phyloP scores from a whole-genome alignment of 495 filamentous ascomycete genomes.

The Evernia prunastri region DNA sequence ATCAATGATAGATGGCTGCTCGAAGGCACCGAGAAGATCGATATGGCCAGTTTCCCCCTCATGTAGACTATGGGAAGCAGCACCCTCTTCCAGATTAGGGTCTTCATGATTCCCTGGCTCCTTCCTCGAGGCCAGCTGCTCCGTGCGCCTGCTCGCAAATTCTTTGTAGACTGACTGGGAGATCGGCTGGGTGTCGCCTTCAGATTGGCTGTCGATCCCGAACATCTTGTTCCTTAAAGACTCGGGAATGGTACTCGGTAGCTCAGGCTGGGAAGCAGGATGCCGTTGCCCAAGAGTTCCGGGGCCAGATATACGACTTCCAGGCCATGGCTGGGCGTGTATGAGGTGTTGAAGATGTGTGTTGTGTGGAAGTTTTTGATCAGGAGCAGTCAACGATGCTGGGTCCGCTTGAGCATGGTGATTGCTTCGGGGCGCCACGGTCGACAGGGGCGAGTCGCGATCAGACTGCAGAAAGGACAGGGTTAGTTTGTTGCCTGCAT shows the following conservation, averaged over 20 bases:
- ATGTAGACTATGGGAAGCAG: conserved; percentile 37
- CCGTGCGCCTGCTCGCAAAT: conserved; percentile 36
- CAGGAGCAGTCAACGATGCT: background rate
- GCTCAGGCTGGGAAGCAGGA: conserved; percentile 18
- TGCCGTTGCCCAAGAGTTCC: background rate
- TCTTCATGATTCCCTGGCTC: conserved; percentile 19
- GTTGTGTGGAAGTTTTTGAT: background rate
- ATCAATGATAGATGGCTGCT: conserved; percentile 21
- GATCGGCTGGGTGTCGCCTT: conserved; percentile 47
- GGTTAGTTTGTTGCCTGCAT: conserved; percentile 24
- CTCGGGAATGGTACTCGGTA: conserved; percentile 25
- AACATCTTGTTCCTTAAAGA: conserved; percentile 23
- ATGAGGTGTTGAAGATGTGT: background rate
- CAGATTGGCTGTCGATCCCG: conserved; percentile 17
- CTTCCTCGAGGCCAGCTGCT: conserved; percentile 25
- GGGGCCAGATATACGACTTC: background rate
- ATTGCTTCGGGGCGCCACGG: background rate
- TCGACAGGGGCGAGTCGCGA: conserved; percentile 8
- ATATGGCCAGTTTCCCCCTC: conserved; percentile 46
- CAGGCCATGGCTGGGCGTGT: conserved; percentile 9
- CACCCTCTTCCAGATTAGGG: conserved; percentile 29
- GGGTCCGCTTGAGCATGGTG: background rate
- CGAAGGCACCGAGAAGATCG: conserved; percentile 42
- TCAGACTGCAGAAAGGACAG: conserved; percentile 22
- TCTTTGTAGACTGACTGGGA: conserved; percentile 49